Evolutionary conservation across 148 eudicot genomes (phyloP), one percentile per base, ranked within the genome.

Genomic region (Fagopyrum tataricum): DNA sequence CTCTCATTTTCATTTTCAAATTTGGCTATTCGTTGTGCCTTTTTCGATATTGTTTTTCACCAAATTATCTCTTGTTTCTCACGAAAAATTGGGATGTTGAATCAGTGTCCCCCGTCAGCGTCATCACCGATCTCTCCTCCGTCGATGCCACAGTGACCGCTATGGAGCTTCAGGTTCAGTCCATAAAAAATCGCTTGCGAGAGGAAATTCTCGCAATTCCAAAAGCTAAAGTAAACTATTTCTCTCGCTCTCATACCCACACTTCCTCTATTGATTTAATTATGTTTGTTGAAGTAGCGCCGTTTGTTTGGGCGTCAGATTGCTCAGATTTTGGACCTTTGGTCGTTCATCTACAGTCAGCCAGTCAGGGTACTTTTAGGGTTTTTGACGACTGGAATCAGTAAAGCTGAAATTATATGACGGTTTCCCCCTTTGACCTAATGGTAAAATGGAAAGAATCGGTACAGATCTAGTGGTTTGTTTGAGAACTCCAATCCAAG

Each of bases 181-280:
- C 90, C 1, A 86, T 93, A 71, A 88, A 85, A 67, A 79, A 82
- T 46, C 86, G 91, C 1, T 78, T 93, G 74, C 93, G 87, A 1
- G 98, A 93, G 71, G 98, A 93, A 76, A 83, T 82, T 71, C 81
- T 82, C 67, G 96, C 96, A 71, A 87, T 93, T 76, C 98, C 98
- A 39, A 93, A 93, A 80, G 98, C 96, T 71, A 90, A 90, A 80
- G 98, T 92, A 71, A n/a, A 18, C 11, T 23, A 20, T 41, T 59
- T 53, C 41, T 61, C 67, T 24, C 67, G 6, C 49, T 46, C 49
- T 10, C 49, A 46, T 6, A 53, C 18, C n/a, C 21, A 15, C 6
- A 56, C 9, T 21, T 56, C 11, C 1, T 37, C 69, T 64, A 6
- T 31, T 31, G 56, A 39, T 52, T 43, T 20, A 0, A 24, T 23